These are phyloP conservation scores for Sporothrix mexicana DNA, from an alignment of 2,329 filamentous ascomycete species.

Conservation along the genomic window DNA sequence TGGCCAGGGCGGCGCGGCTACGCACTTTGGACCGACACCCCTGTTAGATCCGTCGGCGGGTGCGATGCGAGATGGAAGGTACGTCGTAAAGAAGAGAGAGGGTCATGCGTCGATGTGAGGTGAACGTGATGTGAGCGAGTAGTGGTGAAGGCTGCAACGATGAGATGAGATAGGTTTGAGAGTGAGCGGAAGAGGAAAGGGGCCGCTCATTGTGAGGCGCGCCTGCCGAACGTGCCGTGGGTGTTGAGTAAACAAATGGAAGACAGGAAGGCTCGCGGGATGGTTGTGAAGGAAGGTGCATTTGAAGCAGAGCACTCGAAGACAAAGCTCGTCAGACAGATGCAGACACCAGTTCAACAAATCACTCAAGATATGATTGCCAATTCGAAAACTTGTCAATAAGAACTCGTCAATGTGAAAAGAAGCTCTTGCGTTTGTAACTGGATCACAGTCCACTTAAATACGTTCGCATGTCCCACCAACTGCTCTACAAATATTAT, in stretches of 20 bases:
- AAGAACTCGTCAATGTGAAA: too few species aligned
- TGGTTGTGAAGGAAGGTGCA: background rate
- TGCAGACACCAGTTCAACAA: too few species aligned
- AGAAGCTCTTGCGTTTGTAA: background rate
- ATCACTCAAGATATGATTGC: too few species aligned
- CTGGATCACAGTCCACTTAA: background rate
- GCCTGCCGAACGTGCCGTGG: background rate
- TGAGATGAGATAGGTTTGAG: background rate
- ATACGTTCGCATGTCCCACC: background rate
- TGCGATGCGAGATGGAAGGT: background rate
- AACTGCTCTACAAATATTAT: background rate
- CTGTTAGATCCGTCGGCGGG: background rate
- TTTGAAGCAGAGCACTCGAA: background rate
- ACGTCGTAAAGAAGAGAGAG: too few species aligned
- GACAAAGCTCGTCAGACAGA: too few species aligned
- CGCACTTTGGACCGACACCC: background rate
- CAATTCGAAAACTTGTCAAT: too few species aligned
- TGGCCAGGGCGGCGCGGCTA: constrained; percentile 1
- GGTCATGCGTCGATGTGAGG: background rate
- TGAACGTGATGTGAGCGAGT: background rate
- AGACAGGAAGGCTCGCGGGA: background rate
- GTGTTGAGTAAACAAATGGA: constrained; percentile 12
- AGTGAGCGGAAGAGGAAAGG: background rate
- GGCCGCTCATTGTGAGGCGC: background rate
- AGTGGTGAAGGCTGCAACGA: background rate